Conservation (phyloP, 2,329 filamentous ascomycete genomes). For the Curvularia sp. region DNA sequence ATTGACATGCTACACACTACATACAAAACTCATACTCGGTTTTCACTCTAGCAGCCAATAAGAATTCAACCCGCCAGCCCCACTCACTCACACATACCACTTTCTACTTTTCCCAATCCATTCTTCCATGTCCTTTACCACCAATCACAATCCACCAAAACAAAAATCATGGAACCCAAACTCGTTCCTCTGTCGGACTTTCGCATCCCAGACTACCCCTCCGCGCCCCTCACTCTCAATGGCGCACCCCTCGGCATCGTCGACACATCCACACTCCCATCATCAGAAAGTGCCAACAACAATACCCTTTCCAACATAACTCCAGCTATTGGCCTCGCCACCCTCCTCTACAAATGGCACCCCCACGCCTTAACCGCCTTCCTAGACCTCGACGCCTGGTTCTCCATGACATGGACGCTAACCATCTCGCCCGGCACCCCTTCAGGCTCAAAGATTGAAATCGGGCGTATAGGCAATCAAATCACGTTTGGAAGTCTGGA, state of each 20-base stretch:
- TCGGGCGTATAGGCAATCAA: conserved; percentile 32
- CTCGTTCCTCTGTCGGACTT: conserved; percentile 13
- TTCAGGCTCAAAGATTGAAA: conserved; percentile 26
- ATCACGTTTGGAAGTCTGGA: conserved; percentile 34
- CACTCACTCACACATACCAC: conserved; percentile 12
- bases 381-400: conserved; percentile 36
- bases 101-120: conserved; percentile 6
- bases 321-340: conserved; percentile 26
- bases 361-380: conserved; percentile 28
- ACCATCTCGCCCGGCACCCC: conserved; percentile 16
- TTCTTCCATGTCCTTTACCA: conserved; percentile 1
- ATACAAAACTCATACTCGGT: neutral
- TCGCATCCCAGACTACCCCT: conserved; percentile 23
- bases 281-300: neutral
- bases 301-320: neutral
- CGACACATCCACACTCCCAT: conserved; percentile 7
- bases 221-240: conserved; percentile 16
- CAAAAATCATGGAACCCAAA: conserved; percentile 8
- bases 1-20: neutral
- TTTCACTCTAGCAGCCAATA: conserved; percentile 6
- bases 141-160: neutral
- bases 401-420: conserved; percentile 31
- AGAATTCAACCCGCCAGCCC: conserved; percentile 2
- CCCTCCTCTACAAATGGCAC: conserved; percentile 30
- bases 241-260: conserved; percentile 17